These are phyloP conservation scores for Yamadazyma membranifaciens DNA, from an alignment of 1,139 yeast genomes.

Conservation along the genomic window DNA sequence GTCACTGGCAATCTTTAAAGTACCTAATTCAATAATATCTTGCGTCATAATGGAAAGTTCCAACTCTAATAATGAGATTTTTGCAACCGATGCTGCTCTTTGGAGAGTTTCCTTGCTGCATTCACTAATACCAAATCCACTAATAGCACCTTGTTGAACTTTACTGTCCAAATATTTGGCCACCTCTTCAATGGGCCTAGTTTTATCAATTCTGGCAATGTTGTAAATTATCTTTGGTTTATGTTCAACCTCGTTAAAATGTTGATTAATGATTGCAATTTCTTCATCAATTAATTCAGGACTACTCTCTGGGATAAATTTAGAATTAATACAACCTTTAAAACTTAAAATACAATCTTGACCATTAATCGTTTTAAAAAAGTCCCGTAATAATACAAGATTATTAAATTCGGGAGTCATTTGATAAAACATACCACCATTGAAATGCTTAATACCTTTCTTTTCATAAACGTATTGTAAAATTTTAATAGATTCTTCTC, in stretches of 20 bases:
- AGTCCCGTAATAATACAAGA: slow-evolving; percentile 39
- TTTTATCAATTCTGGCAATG: slow-evolving; percentile 64
- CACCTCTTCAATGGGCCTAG: slow-evolving; percentile 47
- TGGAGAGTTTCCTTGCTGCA: slow-evolving; percentile 58
- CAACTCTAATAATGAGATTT: slow-evolving; percentile 68
- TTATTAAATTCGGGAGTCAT: slow-evolving; percentile 52
- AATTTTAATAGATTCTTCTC: slow-evolving; percentile 45
- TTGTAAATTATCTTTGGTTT: slow-evolving; percentile 57
- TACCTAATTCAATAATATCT: slow-evolving; percentile 59
- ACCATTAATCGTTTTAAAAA: slow-evolving; percentile 41
- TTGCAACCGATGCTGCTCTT: slow-evolving; percentile 47
- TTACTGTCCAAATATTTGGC: slow-evolving; percentile 46
- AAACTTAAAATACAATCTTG: slow-evolving; percentile 54
- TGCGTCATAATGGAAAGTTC: slow-evolving; percentile 68
- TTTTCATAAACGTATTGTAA: slow-evolving; percentile 42
- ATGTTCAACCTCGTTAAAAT: slow-evolving; percentile 32
- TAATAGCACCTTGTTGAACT: slow-evolving; percentile 60
- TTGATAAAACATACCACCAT: slow-evolving; percentile 70
- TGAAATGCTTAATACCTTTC: slow-evolving; percentile 54
- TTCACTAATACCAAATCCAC: slow-evolving; percentile 71
- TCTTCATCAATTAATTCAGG: slow-evolving; percentile 45
- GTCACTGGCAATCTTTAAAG: slow-evolving; percentile 49
- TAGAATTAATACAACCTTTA: slow-evolving; percentile 55
- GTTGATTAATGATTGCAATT: slow-evolving; percentile 47
- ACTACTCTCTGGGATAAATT: slow-evolving; percentile 46